A percentile compares a stretch with the other conserved stretches of the same genome.
Evolutionary conservation across 2,329 filamentous ascomycete species (phyloP).

Genomic region (Hypoxylon sp.): DNA sequence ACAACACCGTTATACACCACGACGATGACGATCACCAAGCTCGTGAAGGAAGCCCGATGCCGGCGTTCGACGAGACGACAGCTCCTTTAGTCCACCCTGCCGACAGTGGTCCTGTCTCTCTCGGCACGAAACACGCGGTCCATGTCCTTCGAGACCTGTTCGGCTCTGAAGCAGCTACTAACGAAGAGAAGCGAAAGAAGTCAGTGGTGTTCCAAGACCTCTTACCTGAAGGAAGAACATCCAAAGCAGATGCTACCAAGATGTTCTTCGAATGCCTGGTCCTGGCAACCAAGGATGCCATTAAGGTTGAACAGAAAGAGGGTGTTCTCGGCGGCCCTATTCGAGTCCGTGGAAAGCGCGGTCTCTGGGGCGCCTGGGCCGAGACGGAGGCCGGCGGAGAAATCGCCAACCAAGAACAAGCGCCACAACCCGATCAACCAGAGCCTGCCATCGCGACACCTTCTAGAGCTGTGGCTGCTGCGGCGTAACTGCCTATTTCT

Average conservation of each 20-base stretch:
- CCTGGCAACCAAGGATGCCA: conserved; percentile 95
- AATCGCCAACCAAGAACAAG: conserved; percentile 67
- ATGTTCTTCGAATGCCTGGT: conserved; percentile 99
- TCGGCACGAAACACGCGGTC: conserved; percentile 95
- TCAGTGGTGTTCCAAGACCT: conserved; percentile 92
- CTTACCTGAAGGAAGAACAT: conserved; percentile 84
- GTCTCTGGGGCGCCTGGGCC: conserved; percentile 98
- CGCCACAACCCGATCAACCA: conserved; percentile 54
- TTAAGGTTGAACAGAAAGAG: conserved; percentile 92
- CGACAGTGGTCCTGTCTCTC: conserved; percentile 87
- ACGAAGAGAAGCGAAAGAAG: conserved; percentile 80
- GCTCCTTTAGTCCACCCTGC: conserved; percentile 82
- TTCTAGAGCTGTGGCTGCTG: conserved; percentile 52
- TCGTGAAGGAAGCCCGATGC: conserved; percentile 63
- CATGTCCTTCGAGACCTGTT: conserved; percentile 93
- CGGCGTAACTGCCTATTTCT: conserved; percentile 46
- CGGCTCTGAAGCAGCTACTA: conserved; percentile 77
- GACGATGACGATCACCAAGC: conserved; percentile 65
- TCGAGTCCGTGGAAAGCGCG: conserved; percentile 88
- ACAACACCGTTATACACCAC: conserved; percentile 61
- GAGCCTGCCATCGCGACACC: conserved; percentile 55
- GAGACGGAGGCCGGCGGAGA: conserved; percentile 79
- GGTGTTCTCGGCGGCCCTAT: conserved; percentile 82
- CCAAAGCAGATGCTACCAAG: conserved; percentile 93
- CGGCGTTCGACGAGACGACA: conserved; percentile 84